Conservation (phyloP, 2,329 filamentous ascomycete species). For the Sclerotinia nivalis region DNA sequence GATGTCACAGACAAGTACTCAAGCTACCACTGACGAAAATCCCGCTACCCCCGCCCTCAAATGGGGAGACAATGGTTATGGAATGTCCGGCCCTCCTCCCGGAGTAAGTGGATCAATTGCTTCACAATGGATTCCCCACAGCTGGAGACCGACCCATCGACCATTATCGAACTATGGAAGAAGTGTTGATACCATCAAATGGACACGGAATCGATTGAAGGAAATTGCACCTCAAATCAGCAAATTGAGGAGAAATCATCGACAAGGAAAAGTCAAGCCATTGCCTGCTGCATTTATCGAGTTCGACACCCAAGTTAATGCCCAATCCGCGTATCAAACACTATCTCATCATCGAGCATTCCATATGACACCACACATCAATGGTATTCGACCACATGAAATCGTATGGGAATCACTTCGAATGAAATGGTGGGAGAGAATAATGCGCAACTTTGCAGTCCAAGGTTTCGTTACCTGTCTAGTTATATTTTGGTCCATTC, state of each 20-base stretch:
- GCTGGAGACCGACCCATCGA: slow-evolving; percentile 40
- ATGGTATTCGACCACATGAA: slow-evolving; percentile 61
- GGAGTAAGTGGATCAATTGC: slow-evolving; percentile 43
- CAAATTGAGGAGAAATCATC: slow-evolving; percentile 40
- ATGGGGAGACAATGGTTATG: slow-evolving; percentile 29
- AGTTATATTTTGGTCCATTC: slow-evolving; percentile 69
- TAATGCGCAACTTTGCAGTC: slow-evolving; percentile 54
- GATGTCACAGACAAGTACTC: slow-evolving; percentile 8
- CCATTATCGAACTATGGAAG: slow-evolving; percentile 43
- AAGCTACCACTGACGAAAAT: background rate
- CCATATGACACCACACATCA: slow-evolving; percentile 64
- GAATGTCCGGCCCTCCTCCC: slow-evolving; percentile 30
- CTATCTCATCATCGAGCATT: slow-evolving; percentile 63
- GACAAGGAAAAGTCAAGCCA: slow-evolving; percentile 52
- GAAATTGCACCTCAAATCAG: slow-evolving; percentile 39
- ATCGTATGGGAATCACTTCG: slow-evolving; percentile 67
- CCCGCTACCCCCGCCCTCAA: background rate
- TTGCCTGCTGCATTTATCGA: slow-evolving; percentile 66
- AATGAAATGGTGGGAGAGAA: slow-evolving; percentile 62
- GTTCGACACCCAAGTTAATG: slow-evolving; percentile 60
- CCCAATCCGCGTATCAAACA: slow-evolving; percentile 64
- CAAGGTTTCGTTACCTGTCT: slow-evolving; percentile 55
- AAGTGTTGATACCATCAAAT: slow-evolving; percentile 44
- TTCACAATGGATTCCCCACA: slow-evolving; percentile 42
- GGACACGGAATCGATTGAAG: slow-evolving; percentile 41